Conservation (phyloP, 2,329 filamentous ascomycete species). For the Pestalotiopsis sp. region DNA sequence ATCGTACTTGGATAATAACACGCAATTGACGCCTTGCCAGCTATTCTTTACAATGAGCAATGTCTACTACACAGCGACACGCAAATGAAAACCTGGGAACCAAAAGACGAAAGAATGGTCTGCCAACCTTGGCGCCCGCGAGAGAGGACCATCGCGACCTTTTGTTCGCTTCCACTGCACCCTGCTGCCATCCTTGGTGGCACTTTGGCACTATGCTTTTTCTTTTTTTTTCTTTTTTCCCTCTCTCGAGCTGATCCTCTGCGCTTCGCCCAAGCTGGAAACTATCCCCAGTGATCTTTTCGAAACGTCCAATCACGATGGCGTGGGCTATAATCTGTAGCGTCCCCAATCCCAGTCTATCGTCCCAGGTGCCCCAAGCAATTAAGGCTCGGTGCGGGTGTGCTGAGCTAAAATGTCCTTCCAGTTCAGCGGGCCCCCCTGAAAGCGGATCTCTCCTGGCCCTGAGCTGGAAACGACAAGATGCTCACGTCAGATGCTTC, state of each 20-base stretch:
- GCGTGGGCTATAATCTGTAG: background rate
- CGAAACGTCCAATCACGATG: background rate
- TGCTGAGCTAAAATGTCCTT: background rate
- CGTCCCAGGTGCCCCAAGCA: background rate
- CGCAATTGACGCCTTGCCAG: background rate
- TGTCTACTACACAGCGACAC: background rate
- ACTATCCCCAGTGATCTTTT: background rate
- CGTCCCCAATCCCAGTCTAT: no score
- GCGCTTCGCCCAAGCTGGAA: background rate
- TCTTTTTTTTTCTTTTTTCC: background rate
- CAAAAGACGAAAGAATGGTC: background rate
- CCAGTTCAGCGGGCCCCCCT: background rate
- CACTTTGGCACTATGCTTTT: background rate
- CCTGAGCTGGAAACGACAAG: background rate
- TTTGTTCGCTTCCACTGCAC: background rate
- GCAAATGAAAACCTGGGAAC: background rate
- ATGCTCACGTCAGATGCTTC: background rate
- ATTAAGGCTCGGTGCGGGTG: background rate
- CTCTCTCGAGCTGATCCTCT: background rate
- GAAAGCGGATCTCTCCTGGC: background rate
- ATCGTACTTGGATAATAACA: background rate
- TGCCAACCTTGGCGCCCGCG: background rate
- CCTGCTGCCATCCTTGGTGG: background rate
- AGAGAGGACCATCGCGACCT: background rate
- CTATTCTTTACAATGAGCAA: background rate